Base-by-base conservation (phyloP, 331 rosid genomes). In the Rhamnella rubrinervis region DNA sequence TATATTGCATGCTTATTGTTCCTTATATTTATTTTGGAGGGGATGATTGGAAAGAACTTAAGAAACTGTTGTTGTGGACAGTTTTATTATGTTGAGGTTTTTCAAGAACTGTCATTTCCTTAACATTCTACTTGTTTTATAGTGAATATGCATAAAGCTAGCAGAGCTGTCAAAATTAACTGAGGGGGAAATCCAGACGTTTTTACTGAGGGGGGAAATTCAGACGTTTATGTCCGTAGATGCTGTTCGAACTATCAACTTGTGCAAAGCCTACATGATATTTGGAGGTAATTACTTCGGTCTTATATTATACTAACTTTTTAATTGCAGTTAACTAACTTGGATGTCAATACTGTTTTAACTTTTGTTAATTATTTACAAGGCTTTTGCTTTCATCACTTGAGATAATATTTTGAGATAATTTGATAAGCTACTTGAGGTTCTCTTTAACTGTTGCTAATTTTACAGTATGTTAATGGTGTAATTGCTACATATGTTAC, bases 211-310 rank as follows among this genome's bases (percentile, higher is more conserved):
- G n/a, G n/a, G n/a, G n/a, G n/a, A n/a, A n/a, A n/a, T 93, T 72
- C 98, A 90, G 85, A 93, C 98, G 66, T 93, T 88, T 65, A 90
- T 93, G 98, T 89, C 98, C 8, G 84, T 93, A 74, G 98, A 93
- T 85, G 93, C 90, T 66, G 97, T 88, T 74, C 86, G 97, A 68
- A 87, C 90, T 75, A 95, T 93, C 79, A 93, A 93, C 86, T 68
- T 88, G 85, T 88, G 92, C 76, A 93, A 87, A 70, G 92, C 84
- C 81, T 90, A 67, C 96, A 93, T 82, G 98, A 93, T 75, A 41
- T 83, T 81, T 93, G 98, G 97, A 90, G 98, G 98, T 93, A 81
- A 67, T 39, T 55, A 20, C 8, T 10, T 28, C 35, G 35, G 35
- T 28, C 4, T 28, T 28, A 28, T 28, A 28, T 28, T 10, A 40